Evolutionary conservation across 2,329 filamentous ascomycete species (phyloP).

Genomic region (Epichloe typhina): DNA sequence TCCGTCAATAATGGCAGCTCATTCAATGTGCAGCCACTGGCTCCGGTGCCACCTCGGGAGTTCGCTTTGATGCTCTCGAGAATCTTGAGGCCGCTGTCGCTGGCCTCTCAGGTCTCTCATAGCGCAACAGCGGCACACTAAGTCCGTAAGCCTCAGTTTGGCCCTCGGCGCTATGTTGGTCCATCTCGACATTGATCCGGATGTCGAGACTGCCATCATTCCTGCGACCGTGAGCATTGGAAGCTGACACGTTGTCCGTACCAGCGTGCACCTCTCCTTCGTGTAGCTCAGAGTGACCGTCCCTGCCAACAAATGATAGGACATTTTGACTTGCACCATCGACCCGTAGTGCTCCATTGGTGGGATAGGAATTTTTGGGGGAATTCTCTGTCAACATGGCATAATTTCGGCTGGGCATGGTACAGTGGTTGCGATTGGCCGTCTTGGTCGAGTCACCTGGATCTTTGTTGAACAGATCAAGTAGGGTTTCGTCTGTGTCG

Average conservation of each 20-base stretch:
- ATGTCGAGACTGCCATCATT: conserved; percentile 60
- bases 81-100: not conserved
- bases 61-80: conserved; percentile 5
- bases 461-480: conserved; percentile 84
- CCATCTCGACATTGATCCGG: conserved; percentile 73
- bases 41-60: not conserved
- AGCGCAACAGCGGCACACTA: conserved; percentile 60
- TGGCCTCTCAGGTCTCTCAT: conserved; percentile 13
- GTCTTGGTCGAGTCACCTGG: conserved; percentile 68
- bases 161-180: conserved; percentile 69
- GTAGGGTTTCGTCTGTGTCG: conserved; percentile 82
- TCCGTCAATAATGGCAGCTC: not conserved
- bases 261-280: conserved; percentile 67
- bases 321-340: conserved; percentile 9
- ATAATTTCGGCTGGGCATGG: conserved; percentile 88
- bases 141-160: conserved; percentile 73
- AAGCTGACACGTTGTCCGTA: conserved; percentile 61
- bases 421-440: conserved; percentile 63
- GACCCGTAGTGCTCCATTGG: conserved; percentile 14
- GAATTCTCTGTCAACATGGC: conserved; percentile 81
- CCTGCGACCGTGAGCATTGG: conserved; percentile 38
- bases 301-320: conserved; percentile 30
- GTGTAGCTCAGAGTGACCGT: conserved; percentile 62
- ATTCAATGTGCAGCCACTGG: not conserved
- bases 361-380: conserved; percentile 32